Conservation (phyloP, 164 flowering plant species). For the Saururus chinensis region DNA sequence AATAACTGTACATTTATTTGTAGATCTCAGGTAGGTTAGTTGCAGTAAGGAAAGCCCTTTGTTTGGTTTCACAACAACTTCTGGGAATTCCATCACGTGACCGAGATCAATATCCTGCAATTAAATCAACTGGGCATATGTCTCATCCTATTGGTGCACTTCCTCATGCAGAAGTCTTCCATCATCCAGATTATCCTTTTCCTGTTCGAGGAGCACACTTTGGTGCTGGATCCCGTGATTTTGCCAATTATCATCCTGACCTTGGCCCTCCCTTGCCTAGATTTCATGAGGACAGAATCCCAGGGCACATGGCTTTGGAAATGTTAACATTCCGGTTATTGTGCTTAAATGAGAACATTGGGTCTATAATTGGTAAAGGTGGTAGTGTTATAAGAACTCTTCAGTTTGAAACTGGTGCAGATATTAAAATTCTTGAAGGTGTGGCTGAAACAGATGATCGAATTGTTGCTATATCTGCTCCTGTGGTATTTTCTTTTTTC, state of each 20-base stretch:
- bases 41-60: constrained; percentile 67
- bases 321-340: constrained; percentile 48
- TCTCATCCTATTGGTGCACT: constrained; percentile 29
- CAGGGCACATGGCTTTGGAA: constrained; percentile 44
- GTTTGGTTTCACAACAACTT: constrained; percentile 60
- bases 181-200: constrained; percentile 22
- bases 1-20: constrained; percentile 1
- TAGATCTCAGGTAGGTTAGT: constrained; percentile 69
- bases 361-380: constrained; percentile 87
- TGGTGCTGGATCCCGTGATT: constrained; percentile 41
- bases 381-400: constrained; percentile 61
- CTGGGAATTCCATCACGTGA: constrained; percentile 48
- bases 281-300: constrained; percentile 30
- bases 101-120: constrained; percentile 31
- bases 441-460: constrained; percentile 60
- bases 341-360: constrained; percentile 64
- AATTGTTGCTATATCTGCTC: constrained; percentile 70
- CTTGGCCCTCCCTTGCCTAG: constrained; percentile 26
- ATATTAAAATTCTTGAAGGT: constrained; percentile 65
- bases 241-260: constrained; percentile 26
- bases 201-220: constrained; percentile 33
- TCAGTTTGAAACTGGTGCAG: constrained; percentile 85
- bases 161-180: constrained; percentile 26
- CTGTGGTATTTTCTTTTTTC: constrained; percentile 39
- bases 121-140: constrained; percentile 28